Evolutionary conservation across 2,329 filamentous ascomycete species (phyloP), one percentile per base, ranked within the genome.

Genomic region (Pleoardoris graminearum): DNA sequence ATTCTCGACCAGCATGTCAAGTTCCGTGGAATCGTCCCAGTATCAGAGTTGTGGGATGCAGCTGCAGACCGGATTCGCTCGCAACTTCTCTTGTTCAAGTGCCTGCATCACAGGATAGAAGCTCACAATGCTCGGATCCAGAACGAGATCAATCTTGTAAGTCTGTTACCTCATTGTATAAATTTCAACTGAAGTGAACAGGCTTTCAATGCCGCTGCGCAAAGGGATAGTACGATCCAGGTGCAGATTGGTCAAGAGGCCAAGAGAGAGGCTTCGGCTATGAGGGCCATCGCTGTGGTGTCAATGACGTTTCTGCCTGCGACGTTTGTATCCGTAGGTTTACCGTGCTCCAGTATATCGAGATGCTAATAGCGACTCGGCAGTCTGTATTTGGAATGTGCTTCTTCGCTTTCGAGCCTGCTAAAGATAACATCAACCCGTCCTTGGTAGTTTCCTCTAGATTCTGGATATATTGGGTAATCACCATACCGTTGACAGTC

Each of bases 271-370:
- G 48, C 57, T 5, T 51, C 59, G 19, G 52, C 56, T 27, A 65
- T 64, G 62, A 60, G 57, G 35, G 53, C 56, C 2, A 64, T 65
- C n/a, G 59, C 61, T 27, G 48, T 60, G 7, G 55, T 65, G 25
- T 62, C 59, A 7, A 59, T 63, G 54, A 51, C 60, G n/a, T 65
- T 63, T 43, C 51, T 63, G 43, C 61, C 62, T 14, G 58, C 56
- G 19, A 65, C 58, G 6, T 65, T 65, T 50, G 54, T 57, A 33
- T 60, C 60, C 8, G 59, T 63, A 43, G 48, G 51, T 56, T 33
- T 3, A 12, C 27, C n/a, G n/a, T n/a, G n/a, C n/a, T n/a, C n/a
- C n/a, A n/a, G n/a, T n/a, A n/a, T n/a, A n/a, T n/a, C n/a, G n/a
- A n/a, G n/a, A n/a, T n/a, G n/a, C n/a, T n/a, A n/a, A n/a, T n/a